Evolutionary conservation across 441 rosid species (phyloP), one percentile per base, ranked within the genome.

Genomic region (Jatropha podagrica): DNA sequence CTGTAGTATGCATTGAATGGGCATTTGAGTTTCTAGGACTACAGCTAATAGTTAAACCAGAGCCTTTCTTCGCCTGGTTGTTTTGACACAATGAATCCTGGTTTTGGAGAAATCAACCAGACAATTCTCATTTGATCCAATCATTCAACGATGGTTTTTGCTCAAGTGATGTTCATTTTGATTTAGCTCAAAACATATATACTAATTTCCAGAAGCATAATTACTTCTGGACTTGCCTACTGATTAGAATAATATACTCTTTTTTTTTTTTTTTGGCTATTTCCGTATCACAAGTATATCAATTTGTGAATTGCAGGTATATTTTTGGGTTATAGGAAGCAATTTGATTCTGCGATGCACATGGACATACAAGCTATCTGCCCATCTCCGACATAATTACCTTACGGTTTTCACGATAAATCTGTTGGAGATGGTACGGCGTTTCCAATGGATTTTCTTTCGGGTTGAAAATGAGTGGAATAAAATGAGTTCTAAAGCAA

Each of bases 391-490:
- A 62, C 90, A 92, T 68, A 96, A 96, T 77, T 92, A 93, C 82
- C 87, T 88, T 7, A 96, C 97, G 0, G 86, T 93, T 61, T 96
- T 96, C 65, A 42, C 90, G 48, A 92, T 96, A 69, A 77, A 92
- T n/a, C 83, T 88, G 23, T 78, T 91, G 87, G 99, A 96, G 89
- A 92, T 93, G 20, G 74, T 91, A 80, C 86, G 97, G 2, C 86
- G 98, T 5, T 93, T 96, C 82, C 99, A 93, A 62, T 96, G 99
- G 98, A 89, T 89, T 48, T 96, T 96, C 80, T 96, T 96, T 86
- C 98, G 97, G 0, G 90, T 96, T 3, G 98, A 93, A 77, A 96
- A 93, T 5, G 94, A 93, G 73, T 92, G 95, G 98, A 86, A 89
- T 75, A 92, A 89, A 72, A 88, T 90, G 85, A 92, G 82, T 81